Conservation (phyloP, 2,329 filamentous ascomycete species). For the Aureobasidium lini region DNA sequence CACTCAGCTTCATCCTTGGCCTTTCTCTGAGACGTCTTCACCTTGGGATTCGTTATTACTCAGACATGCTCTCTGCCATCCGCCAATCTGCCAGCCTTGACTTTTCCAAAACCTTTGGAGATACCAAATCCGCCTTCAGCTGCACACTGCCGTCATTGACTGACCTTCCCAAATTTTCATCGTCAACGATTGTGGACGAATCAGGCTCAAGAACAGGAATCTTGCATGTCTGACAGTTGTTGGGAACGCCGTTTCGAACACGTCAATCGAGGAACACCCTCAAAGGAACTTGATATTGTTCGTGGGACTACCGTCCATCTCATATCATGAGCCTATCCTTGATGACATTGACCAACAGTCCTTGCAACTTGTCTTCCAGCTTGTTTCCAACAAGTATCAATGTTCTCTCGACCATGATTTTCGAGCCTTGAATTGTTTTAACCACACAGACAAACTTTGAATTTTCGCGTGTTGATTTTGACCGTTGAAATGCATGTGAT, state of each 20-base stretch:
- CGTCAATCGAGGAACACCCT: not conserved
- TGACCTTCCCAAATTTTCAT: not conserved
- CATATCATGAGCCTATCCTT: not conserved
- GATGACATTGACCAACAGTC: not conserved
- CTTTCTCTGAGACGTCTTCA: not conserved
- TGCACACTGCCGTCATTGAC: constrained; percentile 7
- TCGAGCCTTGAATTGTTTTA: too few relatives aligned
- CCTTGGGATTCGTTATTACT: not conserved
- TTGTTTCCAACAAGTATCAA: too few relatives aligned
- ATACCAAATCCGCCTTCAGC: not conserved
- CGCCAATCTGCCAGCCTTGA: not conserved
- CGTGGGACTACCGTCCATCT: not conserved
- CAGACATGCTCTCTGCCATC: not conserved
- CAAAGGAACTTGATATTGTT: not conserved
- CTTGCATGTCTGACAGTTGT: not conserved
- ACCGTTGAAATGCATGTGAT: constrained; percentile 8
- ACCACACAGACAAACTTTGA: not conserved
- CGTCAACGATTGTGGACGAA: not conserved
- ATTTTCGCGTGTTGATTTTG: not conserved
- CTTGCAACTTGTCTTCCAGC: not conserved
- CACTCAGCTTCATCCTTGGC: not conserved
- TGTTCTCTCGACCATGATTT: too few relatives aligned
- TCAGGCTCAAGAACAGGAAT: not conserved
- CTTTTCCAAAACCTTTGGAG: not conserved
- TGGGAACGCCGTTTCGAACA: not conserved